Conservation (phyloP, 352 stramenopile genomes). For the Albugo laibachii region DNA sequence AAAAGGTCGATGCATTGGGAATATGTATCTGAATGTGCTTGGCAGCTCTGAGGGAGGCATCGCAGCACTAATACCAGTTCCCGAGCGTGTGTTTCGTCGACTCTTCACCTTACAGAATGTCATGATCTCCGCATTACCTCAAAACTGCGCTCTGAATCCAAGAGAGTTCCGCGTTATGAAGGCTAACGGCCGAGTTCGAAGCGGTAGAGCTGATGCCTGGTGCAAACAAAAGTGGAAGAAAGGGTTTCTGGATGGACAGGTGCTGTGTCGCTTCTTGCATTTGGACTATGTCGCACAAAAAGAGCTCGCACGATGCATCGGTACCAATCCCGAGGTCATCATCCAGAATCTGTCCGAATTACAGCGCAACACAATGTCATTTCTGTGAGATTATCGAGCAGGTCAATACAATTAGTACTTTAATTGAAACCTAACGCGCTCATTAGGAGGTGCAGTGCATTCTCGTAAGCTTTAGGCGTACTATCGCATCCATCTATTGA, state of each 20-base stretch:
- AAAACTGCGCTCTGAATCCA: slow-evolving; percentile 72
- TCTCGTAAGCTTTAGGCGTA: too few species aligned
- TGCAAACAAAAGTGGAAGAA: slow-evolving; percentile 82
- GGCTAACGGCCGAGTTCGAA: slow-evolving; percentile 33
- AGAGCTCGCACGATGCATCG: slow-evolving; percentile 73
- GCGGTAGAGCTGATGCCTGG: slow-evolving; percentile 51
- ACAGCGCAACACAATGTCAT: slow-evolving; percentile 42
- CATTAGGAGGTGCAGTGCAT: too few species aligned
- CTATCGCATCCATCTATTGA: too few species aligned
- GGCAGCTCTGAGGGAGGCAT: slow-evolving; percentile 66
- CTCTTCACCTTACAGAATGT: slow-evolving; percentile 79
- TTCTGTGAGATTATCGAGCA: slow-evolving; percentile 20
- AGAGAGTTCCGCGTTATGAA: slow-evolving; percentile 68
- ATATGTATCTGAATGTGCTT: slow-evolving; percentile 53
- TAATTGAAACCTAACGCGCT: too few species aligned
- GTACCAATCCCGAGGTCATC: slow-evolving; percentile 74
- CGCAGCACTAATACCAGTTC: slow-evolving; percentile 45
- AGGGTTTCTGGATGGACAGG: slow-evolving; percentile 60
- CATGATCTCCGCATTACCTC: slow-evolving; percentile 75
- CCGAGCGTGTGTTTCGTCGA: slow-evolving; percentile 64
- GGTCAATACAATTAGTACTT: too few species aligned
- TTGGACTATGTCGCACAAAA: slow-evolving; percentile 78
- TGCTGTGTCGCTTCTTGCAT: slow-evolving; percentile 62
- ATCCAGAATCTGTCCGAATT: slow-evolving; percentile 77
- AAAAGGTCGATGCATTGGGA: slow-evolving; percentile 7